A percentile compares a stretch with the other conserved stretches of the same genome.
Conservation (phyloP, 176 grass and related monocot species). For the Aegilops longissima region DNA sequence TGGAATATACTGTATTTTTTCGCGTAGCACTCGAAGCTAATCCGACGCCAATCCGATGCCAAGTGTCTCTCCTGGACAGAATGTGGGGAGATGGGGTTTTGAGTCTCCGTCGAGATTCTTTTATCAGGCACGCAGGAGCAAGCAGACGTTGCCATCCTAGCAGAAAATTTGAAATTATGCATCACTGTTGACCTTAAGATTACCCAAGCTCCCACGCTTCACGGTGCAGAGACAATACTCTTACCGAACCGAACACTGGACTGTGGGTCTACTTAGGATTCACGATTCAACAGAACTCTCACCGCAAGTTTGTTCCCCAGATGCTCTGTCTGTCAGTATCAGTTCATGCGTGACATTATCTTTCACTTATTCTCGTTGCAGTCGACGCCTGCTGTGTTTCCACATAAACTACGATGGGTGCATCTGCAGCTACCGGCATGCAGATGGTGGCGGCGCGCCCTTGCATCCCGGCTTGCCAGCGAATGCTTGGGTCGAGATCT, state of each 20-base stretch:
- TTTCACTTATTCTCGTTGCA: not conserved
- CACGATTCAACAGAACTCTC: not conserved
- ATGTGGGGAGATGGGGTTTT: not conserved
- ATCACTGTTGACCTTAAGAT: not conserved
- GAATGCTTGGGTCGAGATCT: constrained; percentile 27
- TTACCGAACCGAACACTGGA: not conserved
- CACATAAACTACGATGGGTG: constrained; percentile 41
- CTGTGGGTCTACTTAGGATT: not conserved
- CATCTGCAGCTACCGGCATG: constrained; percentile 50
- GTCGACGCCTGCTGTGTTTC: not conserved
- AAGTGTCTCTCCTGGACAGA: not conserved
- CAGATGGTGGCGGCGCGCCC: constrained; percentile 35
- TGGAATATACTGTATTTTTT: not conserved
- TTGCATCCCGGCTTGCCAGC: constrained; percentile 41
- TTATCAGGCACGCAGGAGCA: not conserved
- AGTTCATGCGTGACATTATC: not conserved
- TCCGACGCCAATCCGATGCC: too few relatives aligned
- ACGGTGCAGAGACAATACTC: not conserved
- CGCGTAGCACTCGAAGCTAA: not conserved
- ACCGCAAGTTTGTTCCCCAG: not conserved
- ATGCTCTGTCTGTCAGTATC: not conserved
- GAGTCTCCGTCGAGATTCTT: too few relatives aligned
- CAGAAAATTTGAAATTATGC: not conserved
- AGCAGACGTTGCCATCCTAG: not conserved
- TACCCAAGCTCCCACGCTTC: not conserved